A percentile compares a stretch with the other conserved stretches of the same genome.
phyloP scores from a whole-genome alignment of 1,284 basidiomycete species.

The Wallemia ichthyophaga region DNA sequence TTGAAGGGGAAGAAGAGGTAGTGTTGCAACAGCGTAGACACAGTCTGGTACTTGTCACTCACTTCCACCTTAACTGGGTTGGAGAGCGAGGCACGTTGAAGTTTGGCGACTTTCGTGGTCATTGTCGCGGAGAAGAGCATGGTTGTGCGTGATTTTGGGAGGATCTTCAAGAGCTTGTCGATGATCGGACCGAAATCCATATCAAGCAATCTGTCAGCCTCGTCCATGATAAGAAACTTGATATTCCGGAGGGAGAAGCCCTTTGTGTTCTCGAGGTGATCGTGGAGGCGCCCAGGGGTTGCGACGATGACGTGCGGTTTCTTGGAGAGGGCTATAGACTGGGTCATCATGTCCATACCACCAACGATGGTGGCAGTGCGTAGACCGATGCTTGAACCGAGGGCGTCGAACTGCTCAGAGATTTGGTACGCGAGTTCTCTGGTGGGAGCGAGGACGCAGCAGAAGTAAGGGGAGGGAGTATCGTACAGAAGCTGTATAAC shows the following conservation, averaged over 20 bases:
- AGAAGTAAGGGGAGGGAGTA: conserved; percentile 73
- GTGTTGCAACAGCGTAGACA: conserved; percentile 78
- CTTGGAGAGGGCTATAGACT: conserved; percentile 79
- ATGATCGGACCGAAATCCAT: conserved; percentile 94
- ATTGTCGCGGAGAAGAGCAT: conserved; percentile 99
- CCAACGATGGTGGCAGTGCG: conserved; percentile 76
- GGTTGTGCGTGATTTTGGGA: conserved; percentile 79
- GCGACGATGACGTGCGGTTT: conserved; percentile 85
- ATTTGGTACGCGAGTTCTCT: conserved; percentile 97
- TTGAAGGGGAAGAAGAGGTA: conserved; percentile 80
- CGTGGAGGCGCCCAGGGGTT: conserved; percentile 76
- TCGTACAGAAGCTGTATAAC: conserved; percentile 94
- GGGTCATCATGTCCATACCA: conserved; percentile 78
- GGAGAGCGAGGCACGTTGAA: conserved; percentile 77
- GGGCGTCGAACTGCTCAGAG: conserved; percentile 71
- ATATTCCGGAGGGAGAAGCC: conserved; percentile 69
- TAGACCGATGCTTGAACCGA: conserved; percentile 81
- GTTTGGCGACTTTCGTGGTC: conserved; percentile 93
- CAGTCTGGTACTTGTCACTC: conserved; percentile 58
- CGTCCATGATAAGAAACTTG: conserved; percentile 80
- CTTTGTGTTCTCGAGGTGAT: conserved; percentile 94
- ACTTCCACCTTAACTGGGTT: conserved; percentile 91
- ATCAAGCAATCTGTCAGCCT: conserved; percentile 85
- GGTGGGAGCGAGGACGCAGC: conserved; percentile 79
- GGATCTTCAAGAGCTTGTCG: conserved; percentile 83